These are phyloP conservation scores for Fragaria ananassa DNA, from an alignment of 306 rosid species.

Conservation along the genomic window DNA sequence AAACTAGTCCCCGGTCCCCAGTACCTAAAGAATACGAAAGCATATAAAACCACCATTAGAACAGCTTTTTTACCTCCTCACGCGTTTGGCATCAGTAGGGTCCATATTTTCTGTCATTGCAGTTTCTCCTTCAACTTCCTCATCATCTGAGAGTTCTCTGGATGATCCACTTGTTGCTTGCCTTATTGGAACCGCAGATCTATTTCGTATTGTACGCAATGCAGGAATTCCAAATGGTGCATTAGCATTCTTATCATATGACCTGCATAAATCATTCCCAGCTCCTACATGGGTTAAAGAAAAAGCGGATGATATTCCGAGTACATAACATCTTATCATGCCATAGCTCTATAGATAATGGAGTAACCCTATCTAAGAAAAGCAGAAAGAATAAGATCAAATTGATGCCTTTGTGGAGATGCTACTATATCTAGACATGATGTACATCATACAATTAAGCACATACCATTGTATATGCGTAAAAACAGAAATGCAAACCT, in stretches of 20 bases:
- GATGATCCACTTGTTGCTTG: conserved; percentile 78
- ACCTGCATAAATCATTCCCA: conserved; percentile 52
- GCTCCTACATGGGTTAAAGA: conserved; percentile 51
- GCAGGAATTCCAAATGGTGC: conserved; percentile 40
- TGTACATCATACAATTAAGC: neutral
- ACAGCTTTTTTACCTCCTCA: conserved; percentile 67
- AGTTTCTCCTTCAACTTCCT: conserved; percentile 80
- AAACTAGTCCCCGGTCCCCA: neutral
- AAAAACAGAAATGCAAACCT: conserved; percentile 46
- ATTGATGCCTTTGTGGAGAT: neutral
- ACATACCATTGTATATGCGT: neutral
- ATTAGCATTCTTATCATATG: conserved; percentile 51
- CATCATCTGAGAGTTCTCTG: conserved; percentile 74
- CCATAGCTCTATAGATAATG: conserved; percentile 4
- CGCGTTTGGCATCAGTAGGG: conserved; percentile 74
- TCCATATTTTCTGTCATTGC: conserved; percentile 55
- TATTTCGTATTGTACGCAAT: conserved; percentile 39
- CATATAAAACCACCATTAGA: neutral
- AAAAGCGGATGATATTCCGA: conserved; percentile 15
- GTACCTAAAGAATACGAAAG: neutral
- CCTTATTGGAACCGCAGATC: conserved; percentile 37
- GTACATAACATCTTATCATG: neutral
- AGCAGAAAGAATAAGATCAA: neutral
- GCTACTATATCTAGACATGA: neutral
- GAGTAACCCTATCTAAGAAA: neutral